Conservation (phyloP, 208 protist species). For the Leishmania mexicana region DNA sequence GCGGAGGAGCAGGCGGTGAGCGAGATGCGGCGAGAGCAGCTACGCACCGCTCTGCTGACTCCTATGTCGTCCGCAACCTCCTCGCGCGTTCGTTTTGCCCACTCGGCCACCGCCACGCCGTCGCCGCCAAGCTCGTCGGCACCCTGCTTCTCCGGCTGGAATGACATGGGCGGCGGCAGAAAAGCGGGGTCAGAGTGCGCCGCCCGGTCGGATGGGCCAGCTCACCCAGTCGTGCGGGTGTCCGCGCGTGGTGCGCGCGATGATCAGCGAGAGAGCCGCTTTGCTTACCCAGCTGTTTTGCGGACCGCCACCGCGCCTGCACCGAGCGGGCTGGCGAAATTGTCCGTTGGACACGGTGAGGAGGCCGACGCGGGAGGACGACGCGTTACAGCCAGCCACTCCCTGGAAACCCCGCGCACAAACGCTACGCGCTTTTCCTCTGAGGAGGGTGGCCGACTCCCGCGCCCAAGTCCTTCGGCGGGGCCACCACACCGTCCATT, state of each 20-base stretch:
- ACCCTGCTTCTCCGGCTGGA: not conserved
- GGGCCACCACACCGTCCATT: not conserved
- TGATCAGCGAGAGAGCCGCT: not conserved
- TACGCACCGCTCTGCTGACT: slow-evolving; percentile 37
- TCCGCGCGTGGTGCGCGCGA: not conserved
- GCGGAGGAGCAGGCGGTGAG: slow-evolving; percentile 73
- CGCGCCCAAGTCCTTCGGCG: not conserved
- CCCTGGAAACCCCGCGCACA: not conserved
- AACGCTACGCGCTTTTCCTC: not conserved
- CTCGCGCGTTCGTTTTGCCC: slow-evolving; percentile 1
- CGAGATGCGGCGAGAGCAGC: slow-evolving; percentile 82
- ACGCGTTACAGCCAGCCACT: not conserved
- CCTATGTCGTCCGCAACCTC: slow-evolving; percentile 1
- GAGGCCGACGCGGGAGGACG: not conserved
- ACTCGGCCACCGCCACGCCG: slow-evolving; percentile 19
- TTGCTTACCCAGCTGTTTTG: not conserved
- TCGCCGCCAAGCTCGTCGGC: slow-evolving; percentile 19
- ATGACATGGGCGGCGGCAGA: not conserved
- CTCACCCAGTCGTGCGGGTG: not conserved
- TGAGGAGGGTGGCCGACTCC: not conserved
- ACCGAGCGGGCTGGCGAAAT: not conserved
- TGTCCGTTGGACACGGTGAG: not conserved
- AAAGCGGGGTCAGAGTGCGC: not conserved
- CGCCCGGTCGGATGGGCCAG: not conserved
- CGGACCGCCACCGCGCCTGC: not conserved